Evolutionary conservation across 2,329 filamentous ascomycete species (phyloP).

Genomic region (Phialophora chinensis): DNA sequence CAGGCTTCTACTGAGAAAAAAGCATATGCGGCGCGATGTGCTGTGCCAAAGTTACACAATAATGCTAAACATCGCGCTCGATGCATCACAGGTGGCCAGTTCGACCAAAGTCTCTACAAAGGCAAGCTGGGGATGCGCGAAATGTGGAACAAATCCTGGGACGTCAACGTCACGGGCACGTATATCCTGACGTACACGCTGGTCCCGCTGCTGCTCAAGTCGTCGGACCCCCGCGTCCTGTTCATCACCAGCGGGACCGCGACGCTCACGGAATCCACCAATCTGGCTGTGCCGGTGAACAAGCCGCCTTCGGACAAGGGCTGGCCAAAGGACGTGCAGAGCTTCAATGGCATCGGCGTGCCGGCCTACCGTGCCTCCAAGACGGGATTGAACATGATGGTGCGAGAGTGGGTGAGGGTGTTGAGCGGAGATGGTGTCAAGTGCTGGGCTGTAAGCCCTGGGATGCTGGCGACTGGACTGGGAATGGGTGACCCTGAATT

Average conservation of each 20-base stretch:
- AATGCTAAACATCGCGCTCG: neutral
- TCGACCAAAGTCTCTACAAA: slow-evolving; percentile 43
- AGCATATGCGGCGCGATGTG: too few species aligned
- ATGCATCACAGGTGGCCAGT: slow-evolving; percentile 32
- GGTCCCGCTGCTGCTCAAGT: slow-evolving; percentile 59
- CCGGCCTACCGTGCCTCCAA: slow-evolving; percentile 52
- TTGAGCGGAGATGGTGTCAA: slow-evolving; percentile 59
- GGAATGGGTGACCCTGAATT: slow-evolving; percentile 41
- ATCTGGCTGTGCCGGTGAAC: slow-evolving; percentile 48
- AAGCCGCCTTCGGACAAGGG: slow-evolving; percentile 47
- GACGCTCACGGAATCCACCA: slow-evolving; percentile 43
- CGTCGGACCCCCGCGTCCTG: slow-evolving; percentile 54
- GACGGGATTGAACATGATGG: slow-evolving; percentile 57
- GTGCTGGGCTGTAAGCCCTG: slow-evolving; percentile 57
- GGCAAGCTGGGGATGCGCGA: slow-evolving; percentile 47
- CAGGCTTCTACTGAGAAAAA: neutral
- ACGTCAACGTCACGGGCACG: slow-evolving; percentile 59
- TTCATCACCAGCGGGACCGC: slow-evolving; percentile 57
- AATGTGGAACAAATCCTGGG: slow-evolving; percentile 55
- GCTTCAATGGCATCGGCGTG: slow-evolving; percentile 24
- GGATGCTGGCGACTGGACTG: slow-evolving; percentile 56
- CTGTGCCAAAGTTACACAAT: too few species aligned
- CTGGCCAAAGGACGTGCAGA: slow-evolving; percentile 51
- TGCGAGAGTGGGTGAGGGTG: slow-evolving; percentile 52
- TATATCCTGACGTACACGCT: slow-evolving; percentile 56